Conservation (phyloP, 192 early-diverging fungal genomes). For the Rhizoclosmatium sp. region DNA sequence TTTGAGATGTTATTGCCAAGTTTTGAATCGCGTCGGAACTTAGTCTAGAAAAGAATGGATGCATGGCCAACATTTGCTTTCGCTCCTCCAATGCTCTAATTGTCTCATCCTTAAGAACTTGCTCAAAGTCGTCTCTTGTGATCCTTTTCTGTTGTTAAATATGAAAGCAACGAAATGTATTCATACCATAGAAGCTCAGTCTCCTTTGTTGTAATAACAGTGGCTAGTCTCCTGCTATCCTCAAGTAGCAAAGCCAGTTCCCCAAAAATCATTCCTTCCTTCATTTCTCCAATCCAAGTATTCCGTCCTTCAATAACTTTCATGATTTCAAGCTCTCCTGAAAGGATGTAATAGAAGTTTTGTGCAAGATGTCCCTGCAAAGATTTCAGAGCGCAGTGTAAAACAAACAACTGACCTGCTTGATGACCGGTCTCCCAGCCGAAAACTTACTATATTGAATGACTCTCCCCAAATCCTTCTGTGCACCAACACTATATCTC, state of each 20-base stretch:
- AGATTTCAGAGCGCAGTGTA: no score
- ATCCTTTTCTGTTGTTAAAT: not conserved
- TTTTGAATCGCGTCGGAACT: not conserved
- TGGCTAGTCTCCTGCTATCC: not conserved
- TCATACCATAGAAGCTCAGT: conserved; percentile 18
- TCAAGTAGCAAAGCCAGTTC: conserved; percentile 15
- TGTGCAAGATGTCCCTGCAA: not conserved
- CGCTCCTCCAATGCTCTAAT: conserved; percentile 10
- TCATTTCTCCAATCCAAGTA: not conserved
- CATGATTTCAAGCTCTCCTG: conserved; percentile 9
- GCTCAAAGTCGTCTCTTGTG: conserved; percentile 20
- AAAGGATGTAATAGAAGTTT: conserved; percentile 20
- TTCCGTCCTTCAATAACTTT: not conserved
- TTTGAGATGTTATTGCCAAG: conserved; percentile 18
- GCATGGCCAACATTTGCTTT: not conserved
- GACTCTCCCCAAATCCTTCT: not conserved
- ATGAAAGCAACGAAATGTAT: no score
- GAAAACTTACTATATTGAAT: conserved; percentile 7
- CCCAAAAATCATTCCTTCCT: not conserved
- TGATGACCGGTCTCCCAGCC: not conserved
- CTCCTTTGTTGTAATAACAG: conserved; percentile 6
- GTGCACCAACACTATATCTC: not conserved
- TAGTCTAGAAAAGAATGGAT: conserved; percentile 12
- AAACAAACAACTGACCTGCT: not conserved
- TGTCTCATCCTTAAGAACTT: conserved; percentile 16